Base-by-base conservation (phyloP, 1,284 basidiomycete genomes). In the Puccinia coronata region DNA sequence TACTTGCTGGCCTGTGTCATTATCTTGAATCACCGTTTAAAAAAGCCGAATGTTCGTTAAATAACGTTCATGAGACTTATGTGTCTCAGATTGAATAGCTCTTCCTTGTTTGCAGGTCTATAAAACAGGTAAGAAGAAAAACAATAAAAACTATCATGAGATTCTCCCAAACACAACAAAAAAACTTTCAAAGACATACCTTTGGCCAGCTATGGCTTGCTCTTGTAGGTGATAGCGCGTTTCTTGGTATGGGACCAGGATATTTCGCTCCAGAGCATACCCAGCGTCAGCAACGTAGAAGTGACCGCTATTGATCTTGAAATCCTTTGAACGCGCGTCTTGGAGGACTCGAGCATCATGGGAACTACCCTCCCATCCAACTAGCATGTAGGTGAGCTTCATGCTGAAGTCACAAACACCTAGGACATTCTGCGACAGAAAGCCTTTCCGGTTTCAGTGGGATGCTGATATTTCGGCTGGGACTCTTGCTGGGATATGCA, bases 211-310 rank as follows among this genome's bases (percentile, higher is more conserved):
- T 47, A 14, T 12, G 36, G 70, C 34, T 71, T 83, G 83, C 67
- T 84, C 84, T 39, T 41, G 34, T 8, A 84, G 72, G 81, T 85
- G 83, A 79, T 84, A 84, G 11, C 82, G 70, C 11, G 82, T 77
- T 12, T 75, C 82, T 36, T 78, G 72, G 88, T 8, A 47, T 14
- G 43, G 43, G 2, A 47, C 43, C 8, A 47, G 83, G 0, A 88
- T 79, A 0, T 82, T 53, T 83, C 84, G 86, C 0, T 82, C 34
- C 4, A 82, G 83, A 0, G 84, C 82, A 85, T 87, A 88, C 0
- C 88, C 87, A 18, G 87, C 87, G 86, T 88, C 87, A 12, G 85
- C 87, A 53, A 88, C 84, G 77, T 87, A 88, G 76, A 82, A 86
- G 74, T 86, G 85, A 11, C 85, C 84, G 0, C 36, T 31, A 1